A percentile compares a stretch with the other conserved stretches of the same genome.
These are phyloP conservation scores for Auriculariales sp. DNA, from an alignment of 768 basidiomycete species.

Conservation along the genomic window DNA sequence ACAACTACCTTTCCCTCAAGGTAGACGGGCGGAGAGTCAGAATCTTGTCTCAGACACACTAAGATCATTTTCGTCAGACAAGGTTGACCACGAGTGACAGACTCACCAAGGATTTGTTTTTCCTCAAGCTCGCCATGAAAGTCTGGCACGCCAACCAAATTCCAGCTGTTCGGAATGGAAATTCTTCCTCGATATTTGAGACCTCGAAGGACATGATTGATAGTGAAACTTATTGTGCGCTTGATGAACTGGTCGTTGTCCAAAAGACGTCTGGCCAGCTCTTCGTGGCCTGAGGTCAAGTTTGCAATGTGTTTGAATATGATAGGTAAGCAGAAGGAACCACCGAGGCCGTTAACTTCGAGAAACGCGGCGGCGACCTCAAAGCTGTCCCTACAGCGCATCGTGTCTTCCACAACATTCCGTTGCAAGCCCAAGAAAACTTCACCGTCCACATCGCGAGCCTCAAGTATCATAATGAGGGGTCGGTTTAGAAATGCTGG, in stretches of 20 bases:
- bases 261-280: too few species aligned
- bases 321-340: conserved; percentile 40
- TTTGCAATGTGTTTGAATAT: too few species aligned
- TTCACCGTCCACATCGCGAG: conserved; percentile 39
- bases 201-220: conserved; percentile 48
- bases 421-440: conserved; percentile 42
- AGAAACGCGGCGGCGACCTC: conserved; percentile 32
- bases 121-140: conserved; percentile 34
- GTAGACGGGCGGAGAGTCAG: conserved; percentile 24
- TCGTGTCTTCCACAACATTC: conserved; percentile 31
- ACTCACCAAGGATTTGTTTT: conserved; percentile 41
- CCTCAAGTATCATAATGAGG: conserved; percentile 51
- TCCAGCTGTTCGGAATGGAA: conserved; percentile 46
- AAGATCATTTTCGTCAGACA: not conserved
- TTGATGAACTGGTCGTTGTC: conserved; percentile 33
- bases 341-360: conserved; percentile 41
- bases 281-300: too few species aligned
- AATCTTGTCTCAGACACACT: not conserved
- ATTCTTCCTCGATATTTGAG: conserved; percentile 56
- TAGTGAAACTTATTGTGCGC: conserved; percentile 35
- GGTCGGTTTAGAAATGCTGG: conserved; percentile 46
- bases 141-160: conserved; percentile 61
- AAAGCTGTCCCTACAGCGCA: conserved; percentile 27
- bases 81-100: conserved; percentile 2
- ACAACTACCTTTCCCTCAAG: conserved; percentile 41